phyloP scores from a whole-genome alignment of 2,329 filamentous ascomycete species.

The Huntiella savannae region DNA sequence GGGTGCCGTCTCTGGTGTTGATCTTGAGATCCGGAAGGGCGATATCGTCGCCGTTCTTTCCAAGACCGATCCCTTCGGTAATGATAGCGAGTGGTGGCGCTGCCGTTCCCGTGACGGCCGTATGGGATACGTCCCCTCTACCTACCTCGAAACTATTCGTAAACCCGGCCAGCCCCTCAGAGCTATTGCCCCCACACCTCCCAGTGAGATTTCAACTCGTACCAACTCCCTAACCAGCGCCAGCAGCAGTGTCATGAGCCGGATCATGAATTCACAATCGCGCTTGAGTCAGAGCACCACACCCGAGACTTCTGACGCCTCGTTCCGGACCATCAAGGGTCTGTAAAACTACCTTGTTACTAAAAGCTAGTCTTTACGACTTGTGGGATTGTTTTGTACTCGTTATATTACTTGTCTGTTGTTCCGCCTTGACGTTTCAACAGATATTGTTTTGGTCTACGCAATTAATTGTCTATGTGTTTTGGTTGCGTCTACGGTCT shows the following conservation, averaged over 20 bases:
- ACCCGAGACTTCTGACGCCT: constrained; percentile 7
- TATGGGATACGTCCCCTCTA: constrained; percentile 78
- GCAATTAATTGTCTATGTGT: too few species aligned
- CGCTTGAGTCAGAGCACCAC: constrained; percentile 9
- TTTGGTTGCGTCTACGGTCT: too few species aligned
- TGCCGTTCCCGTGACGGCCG: constrained; percentile 79
- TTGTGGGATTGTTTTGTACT: too few species aligned
- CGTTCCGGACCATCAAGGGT: constrained; percentile 9
- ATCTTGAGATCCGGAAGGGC: constrained; percentile 82
- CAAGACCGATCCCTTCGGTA: constrained; percentile 82
- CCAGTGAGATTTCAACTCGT: constrained; percentile 25
- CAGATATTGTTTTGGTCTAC: neutral
- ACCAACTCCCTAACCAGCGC: constrained; percentile 24
- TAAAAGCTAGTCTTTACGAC: too few species aligned
- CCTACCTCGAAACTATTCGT: constrained; percentile 64
- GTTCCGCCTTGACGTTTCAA: too few species aligned
- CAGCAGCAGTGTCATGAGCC: constrained; percentile 20
- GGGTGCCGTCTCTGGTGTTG: constrained; percentile 47
- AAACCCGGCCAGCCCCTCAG: constrained; percentile 26
- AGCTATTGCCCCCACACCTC: constrained; percentile 30
- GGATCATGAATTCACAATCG: constrained; percentile 8
- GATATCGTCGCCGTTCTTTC: constrained; percentile 86
- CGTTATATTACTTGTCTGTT: too few species aligned
- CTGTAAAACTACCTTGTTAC: neutral
- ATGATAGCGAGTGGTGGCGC: constrained; percentile 91